phyloP scores from a whole-genome alignment of 2,329 filamentous ascomycete genomes.

The Emmonsia crescens region DNA sequence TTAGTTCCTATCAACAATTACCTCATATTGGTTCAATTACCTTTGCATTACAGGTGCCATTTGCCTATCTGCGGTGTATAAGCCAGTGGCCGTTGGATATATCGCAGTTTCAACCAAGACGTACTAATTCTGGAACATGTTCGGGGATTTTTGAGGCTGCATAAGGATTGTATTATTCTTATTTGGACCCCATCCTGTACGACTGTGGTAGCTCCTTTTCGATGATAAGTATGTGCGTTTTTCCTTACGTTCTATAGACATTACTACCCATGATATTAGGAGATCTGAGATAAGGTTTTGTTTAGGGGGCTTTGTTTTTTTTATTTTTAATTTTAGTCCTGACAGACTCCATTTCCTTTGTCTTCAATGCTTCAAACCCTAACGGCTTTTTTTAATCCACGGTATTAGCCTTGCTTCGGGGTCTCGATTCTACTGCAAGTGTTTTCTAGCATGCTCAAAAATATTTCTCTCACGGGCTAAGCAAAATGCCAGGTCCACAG shows the following conservation, averaged over 20 bases:
- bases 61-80: not conserved
- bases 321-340: not conserved
- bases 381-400: slow-evolving; percentile 3
- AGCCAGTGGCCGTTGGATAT: not conserved
- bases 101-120: not conserved
- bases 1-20: not conserved
- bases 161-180: not conserved
- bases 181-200: slow-evolving; percentile 3
- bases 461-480: not conserved
- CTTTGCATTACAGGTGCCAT: not conserved
- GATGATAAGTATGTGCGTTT: not conserved
- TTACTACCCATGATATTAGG: slow-evolving; percentile 2
- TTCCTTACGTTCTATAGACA: not conserved
- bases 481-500: not conserved
- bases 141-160: not conserved
- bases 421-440: slow-evolving; percentile 2
- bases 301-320: slow-evolving; percentile 3
- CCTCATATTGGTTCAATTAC: slow-evolving; percentile 1
- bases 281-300: slow-evolving; percentile 2
- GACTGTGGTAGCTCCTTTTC: not conserved
- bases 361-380: slow-evolving; percentile 2
- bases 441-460: not conserved
- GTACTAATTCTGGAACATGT: not conserved
- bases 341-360: slow-evolving; percentile 1
- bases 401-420: not conserved